Conservation (phyloP, 257 asterid genomes). For the Cordia subcordata region DNA sequence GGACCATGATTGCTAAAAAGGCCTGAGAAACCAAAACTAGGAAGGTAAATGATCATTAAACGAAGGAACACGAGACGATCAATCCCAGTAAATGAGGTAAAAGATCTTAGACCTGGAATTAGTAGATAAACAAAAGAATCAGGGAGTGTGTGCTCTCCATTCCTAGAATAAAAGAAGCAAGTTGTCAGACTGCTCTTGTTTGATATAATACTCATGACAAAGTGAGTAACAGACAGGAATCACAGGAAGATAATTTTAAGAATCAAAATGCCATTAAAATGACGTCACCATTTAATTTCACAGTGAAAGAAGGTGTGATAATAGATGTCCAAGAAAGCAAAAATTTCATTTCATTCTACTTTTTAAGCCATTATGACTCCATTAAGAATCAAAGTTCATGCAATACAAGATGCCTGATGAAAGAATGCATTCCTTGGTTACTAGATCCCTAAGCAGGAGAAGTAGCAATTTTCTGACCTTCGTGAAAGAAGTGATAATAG, state of each 20-base stretch:
- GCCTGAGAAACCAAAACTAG: slow-evolving; percentile 38
- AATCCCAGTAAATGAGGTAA: slow-evolving; percentile 9
- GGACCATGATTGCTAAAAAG: slow-evolving; percentile 95
- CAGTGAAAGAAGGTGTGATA: no score
- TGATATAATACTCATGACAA: not conserved
- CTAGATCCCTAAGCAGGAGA: no score
- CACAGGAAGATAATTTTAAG: no score
- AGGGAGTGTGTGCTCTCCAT: slow-evolving; percentile 77
- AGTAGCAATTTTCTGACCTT: no score
- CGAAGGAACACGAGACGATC: slow-evolving; percentile 1
- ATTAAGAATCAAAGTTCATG: not conserved
- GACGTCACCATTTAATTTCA: no score
- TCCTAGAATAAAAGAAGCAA: slow-evolving; percentile 35
- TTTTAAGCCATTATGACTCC: not conserved
- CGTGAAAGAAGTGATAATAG: no score
- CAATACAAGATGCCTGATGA: no score
- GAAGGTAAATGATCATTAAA: slow-evolving; percentile 16
- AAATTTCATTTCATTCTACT: not conserved
- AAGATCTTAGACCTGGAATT: slow-evolving; percentile 64
- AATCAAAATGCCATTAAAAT: no score
- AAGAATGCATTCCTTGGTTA: no score
- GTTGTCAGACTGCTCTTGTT: not conserved
- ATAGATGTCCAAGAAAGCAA: not conserved
- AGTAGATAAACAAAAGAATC: slow-evolving; percentile 82
- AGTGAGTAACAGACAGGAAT: not conserved